Base-by-base conservation (phyloP, 1,139 yeast species). In the Torulaspora globosa region DNA sequence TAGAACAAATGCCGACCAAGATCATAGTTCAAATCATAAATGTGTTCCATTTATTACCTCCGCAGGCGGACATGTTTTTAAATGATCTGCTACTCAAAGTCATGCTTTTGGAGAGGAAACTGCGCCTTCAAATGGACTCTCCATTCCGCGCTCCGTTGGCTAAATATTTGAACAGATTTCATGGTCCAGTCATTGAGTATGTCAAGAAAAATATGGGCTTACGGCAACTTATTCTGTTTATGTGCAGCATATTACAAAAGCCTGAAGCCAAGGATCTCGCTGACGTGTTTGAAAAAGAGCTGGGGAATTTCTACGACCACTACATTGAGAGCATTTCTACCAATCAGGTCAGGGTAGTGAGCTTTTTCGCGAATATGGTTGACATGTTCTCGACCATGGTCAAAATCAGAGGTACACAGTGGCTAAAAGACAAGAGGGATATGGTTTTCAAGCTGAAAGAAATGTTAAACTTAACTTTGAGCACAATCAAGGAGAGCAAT, bases 81-180 rank as follows among this genome's bases (percentile, higher is more conserved):
- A 92, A 87, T 48, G 96, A 89, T 56, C 75, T 94, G 41, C 77
- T 92, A 59, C 76, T 76, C 43, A 83, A 92, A 2, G 74, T 92
- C 48, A 79, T 85, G 54, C 81, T 79, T 50, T 71, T 92, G 57
- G 99, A 94, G 66, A 82, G 83, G 1, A 83, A 83, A 52, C 71
- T 94, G 56, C 84, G 96, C 51, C 82, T 97, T 36, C 89, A 86
- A 55, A 87, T 86, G 49, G 75, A 74, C 43, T 88, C 97, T 1
- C 98, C 98, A 4, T 89, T 94, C 70, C 75, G 98, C 55, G 76
- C 73, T n/a, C 97, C 98, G 3, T 79, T 92, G 43, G 92, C 95
- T 3, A 85, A 84, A 61, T 94, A 86, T 60, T 72, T 92, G 68
- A 82, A 89, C 64, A 72, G 96, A 50, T 92, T 90, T 66, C 80